These are phyloP conservation scores for Metarhizium sp. DNA, from an alignment of 2,329 filamentous ascomycete species.

Conservation along the genomic window DNA sequence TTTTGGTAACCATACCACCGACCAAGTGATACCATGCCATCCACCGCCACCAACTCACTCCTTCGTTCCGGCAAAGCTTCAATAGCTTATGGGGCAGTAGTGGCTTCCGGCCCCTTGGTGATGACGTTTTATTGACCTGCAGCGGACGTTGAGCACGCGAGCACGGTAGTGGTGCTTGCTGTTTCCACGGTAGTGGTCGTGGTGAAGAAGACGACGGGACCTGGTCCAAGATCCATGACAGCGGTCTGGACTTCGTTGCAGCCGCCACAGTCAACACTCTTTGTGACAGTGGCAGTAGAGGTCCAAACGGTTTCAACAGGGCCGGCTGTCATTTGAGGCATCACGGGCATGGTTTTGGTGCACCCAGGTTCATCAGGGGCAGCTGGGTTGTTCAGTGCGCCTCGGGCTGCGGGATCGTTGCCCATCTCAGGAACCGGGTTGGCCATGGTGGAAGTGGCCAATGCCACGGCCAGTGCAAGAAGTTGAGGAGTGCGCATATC, in stretches of 20 bases:
- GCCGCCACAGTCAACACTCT: constrained; percentile 14
- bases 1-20: neutral
- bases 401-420: neutral
- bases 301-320: constrained; percentile 17
- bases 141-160: constrained; percentile 1
- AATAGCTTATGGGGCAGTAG: neutral
- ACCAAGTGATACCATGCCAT: neutral
- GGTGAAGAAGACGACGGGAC: constrained; percentile 13
- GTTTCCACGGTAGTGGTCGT: constrained; percentile 11
- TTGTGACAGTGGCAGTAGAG: constrained; percentile 13
- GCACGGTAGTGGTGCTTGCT: constrained; percentile 7
- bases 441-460: constrained; percentile 1
- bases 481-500: neutral
- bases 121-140: neutral
- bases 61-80: neutral
- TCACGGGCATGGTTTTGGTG: neutral
- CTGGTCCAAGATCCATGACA: too few species aligned
- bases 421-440: constrained; percentile 1
- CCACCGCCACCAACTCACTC: neutral
- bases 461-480: constrained; percentile 2
- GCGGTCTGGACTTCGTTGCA: constrained; percentile 9
- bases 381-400: too few species aligned
- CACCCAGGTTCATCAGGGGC: constrained; percentile 3
- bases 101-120: neutral
- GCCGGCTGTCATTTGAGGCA: constrained; percentile 4